These are phyloP conservation scores for Coccomyxa sp. DNA, from an alignment of 139 green algal species.

Conservation along the genomic window DNA sequence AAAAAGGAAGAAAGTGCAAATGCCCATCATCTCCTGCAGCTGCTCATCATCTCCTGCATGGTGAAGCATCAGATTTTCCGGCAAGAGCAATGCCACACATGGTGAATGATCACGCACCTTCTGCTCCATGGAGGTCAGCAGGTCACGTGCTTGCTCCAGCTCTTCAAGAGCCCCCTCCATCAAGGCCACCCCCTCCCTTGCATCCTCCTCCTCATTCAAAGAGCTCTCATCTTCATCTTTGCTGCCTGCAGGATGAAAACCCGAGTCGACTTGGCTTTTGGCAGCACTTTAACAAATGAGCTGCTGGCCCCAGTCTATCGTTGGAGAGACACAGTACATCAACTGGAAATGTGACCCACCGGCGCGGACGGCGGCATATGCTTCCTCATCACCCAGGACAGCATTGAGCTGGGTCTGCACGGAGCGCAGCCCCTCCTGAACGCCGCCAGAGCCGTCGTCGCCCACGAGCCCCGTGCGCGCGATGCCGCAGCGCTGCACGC, in stretches of 20 bases:
- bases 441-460: conserved; percentile 8
- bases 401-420: conserved; percentile 34
- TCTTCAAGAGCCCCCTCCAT: conserved; percentile 33
- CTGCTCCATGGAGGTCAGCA: conserved; percentile 17
- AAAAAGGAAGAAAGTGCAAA: too few relatives aligned
- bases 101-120: conserved; percentile 11
- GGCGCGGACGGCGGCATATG: background rate
- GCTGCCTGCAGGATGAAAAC: too few relatives aligned
- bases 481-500: conserved; percentile 38
- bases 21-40: too few relatives aligned
- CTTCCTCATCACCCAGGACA: conserved; percentile 34
- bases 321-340: too few relatives aligned
- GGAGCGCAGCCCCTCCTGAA: conserved; percentile 30
- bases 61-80: background rate
- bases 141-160: conserved; percentile 20
- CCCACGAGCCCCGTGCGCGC: conserved; percentile 10
- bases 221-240: too few relatives aligned
- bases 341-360: too few relatives aligned
- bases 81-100: background rate
- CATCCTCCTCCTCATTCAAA: conserved; percentile 21
- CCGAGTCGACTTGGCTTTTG: too few relatives aligned
- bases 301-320: too few relatives aligned
- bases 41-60: too few relatives aligned
- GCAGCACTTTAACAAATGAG: too few relatives aligned
- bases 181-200: conserved; percentile 15